These are phyloP conservation scores for Punica granatum DNA, from an alignment of 345 rosid genomes.

Conservation along the genomic window DNA sequence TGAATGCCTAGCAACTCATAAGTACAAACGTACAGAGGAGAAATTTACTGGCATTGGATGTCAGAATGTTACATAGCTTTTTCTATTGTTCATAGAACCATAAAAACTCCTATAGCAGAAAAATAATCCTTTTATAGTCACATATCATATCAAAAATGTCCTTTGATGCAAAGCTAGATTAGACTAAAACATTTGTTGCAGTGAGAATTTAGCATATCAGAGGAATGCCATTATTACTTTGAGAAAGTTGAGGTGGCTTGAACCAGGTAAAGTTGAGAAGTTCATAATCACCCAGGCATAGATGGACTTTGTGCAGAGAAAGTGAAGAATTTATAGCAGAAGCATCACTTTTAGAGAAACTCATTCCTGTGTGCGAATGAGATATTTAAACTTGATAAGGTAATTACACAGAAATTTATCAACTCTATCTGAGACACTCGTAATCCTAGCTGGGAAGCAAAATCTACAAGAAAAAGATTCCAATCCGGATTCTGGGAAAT, in stretches of 20 bases:
- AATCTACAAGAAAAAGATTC: conserved; percentile 53
- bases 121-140: too few relatives aligned
- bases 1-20: too few relatives aligned
- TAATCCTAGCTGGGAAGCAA: conserved; percentile 79
- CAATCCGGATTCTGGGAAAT: conserved; percentile 75
- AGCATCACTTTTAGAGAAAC: conserved; percentile 74
- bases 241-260: conserved; percentile 66
- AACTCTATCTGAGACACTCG: conserved; percentile 70
- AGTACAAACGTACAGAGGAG: too few relatives aligned
- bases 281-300: conserved; percentile 74
- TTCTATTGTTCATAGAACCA: too few relatives aligned
- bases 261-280: conserved; percentile 88
- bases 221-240: conserved; percentile 36
- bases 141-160: too few relatives aligned
- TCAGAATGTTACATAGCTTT: too few relatives aligned
- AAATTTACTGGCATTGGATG: too few relatives aligned
- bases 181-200: too few relatives aligned
- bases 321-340: conserved; percentile 69
- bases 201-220: neutral
- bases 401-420: conserved; percentile 68
- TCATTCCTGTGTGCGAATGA: conserved; percentile 73
- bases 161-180: too few relatives aligned
- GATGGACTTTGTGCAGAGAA: conserved; percentile 56
- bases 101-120: too few relatives aligned
- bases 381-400: conserved; percentile 69